Conservation (phyloP, 495 filamentous ascomycete species). For the Aspergillus homomorphus region DNA sequence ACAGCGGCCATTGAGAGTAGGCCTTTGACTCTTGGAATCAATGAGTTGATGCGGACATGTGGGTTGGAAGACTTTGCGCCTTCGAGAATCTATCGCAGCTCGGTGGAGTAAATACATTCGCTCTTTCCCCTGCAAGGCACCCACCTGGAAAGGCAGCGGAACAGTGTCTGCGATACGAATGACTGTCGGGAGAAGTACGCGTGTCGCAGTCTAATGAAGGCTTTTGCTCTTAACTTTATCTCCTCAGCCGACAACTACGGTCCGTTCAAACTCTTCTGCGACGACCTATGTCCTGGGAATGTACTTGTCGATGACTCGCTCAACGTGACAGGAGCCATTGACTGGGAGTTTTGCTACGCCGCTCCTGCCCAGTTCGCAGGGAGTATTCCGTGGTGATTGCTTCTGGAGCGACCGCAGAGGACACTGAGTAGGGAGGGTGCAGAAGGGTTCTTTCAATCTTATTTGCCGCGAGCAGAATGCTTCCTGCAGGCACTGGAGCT, state of each 20-base stretch:
- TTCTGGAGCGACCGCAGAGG: slow-evolving; percentile 11
- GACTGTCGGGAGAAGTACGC: slow-evolving; percentile 41
- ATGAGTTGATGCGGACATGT: slow-evolving; percentile 23
- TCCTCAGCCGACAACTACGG: slow-evolving; percentile 15
- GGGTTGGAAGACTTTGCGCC: slow-evolving; percentile 2
- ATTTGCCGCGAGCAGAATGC: not conserved
- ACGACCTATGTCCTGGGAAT: slow-evolving; percentile 30
- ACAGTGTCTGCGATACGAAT: slow-evolving; percentile 35
- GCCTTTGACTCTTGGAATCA: slow-evolving; percentile 24
- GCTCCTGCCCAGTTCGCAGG: slow-evolving; percentile 18
- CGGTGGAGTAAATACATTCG: slow-evolving; percentile 36
- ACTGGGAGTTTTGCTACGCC: slow-evolving; percentile 23
- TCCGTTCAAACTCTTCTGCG: slow-evolving; percentile 32
- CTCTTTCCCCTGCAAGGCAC: slow-evolving; percentile 40
- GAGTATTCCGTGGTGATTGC: slow-evolving; percentile 17
- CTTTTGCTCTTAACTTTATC: slow-evolving; percentile 20
- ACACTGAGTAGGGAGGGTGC: not conserved
- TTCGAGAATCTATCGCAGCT: slow-evolving; percentile 16
- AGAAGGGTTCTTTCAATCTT: not conserved
- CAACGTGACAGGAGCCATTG: slow-evolving; percentile 14
- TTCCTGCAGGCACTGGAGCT: not conserved
- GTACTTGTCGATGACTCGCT: slow-evolving; percentile 25
- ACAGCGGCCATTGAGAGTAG: not conserved
- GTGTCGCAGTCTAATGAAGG: slow-evolving; percentile 18
- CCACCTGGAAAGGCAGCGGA: slow-evolving; percentile 40